phyloP scores from a whole-genome alignment of 2,329 filamentous ascomycete genomes.

The Fusarium mundagurra region DNA sequence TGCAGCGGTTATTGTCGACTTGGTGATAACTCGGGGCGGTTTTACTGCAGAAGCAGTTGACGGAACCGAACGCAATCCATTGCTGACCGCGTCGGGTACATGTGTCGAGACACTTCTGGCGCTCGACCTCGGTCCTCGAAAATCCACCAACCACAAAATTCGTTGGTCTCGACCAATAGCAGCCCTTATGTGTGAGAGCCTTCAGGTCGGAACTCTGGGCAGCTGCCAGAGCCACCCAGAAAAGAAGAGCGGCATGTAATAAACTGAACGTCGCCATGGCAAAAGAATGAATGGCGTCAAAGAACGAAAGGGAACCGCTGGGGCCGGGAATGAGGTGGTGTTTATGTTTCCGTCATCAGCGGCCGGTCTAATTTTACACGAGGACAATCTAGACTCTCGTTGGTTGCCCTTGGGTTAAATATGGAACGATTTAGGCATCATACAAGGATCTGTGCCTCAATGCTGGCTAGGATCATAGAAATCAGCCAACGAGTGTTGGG shows the following conservation, averaged over 20 bases:
- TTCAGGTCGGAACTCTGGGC: not conserved
- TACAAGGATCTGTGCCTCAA: conserved; percentile 8
- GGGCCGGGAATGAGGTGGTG: conserved; percentile 4
- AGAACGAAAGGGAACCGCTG: not conserved
- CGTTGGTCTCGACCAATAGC: not conserved
- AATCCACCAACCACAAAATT: not conserved
- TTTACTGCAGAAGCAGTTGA: not conserved
- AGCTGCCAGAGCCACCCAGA: conserved; percentile 10
- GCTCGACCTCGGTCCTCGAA: not conserved
- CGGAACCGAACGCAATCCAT: not conserved
- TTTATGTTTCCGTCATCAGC: conserved; percentile 7
- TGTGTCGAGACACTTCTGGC: not conserved
- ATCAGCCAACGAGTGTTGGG: not conserved
- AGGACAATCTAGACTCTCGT: not conserved
- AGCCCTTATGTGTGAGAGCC: not conserved
- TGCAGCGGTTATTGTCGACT: not conserved
- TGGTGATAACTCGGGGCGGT: not conserved
- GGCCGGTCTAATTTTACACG: not conserved
- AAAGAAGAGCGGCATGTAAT: not conserved
- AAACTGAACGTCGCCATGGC: conserved; percentile 9
- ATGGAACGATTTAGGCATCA: conserved; percentile 19
- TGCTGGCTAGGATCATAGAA: not conserved
- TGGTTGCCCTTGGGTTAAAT: not conserved
- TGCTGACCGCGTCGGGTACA: not conserved
- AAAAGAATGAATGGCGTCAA: not conserved